A percentile compares a stretch with the other conserved stretches of the same genome.
Evolutionary conservation across 106 monocot species (phyloP).

Genomic region (Posidonia australis): DNA sequence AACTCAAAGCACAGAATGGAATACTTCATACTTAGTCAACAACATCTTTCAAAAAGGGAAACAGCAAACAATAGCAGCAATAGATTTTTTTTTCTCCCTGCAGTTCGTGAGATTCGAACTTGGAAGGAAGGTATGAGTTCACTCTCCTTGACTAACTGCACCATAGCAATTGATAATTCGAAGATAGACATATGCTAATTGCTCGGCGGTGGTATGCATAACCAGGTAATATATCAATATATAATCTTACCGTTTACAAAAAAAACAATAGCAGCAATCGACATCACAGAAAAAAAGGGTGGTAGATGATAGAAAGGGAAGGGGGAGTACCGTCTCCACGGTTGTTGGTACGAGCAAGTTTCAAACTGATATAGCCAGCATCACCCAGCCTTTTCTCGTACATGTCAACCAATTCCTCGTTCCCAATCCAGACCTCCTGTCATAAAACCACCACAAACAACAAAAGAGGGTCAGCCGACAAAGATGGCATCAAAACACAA

Average conservation of each 20-base stretch:
- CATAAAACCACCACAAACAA: neutral
- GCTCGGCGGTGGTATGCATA: no score
- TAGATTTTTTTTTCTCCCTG: no score
- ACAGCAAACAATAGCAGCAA: neutral
- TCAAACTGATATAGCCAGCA: slow-evolving; percentile 23
- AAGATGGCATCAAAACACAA: slow-evolving; percentile 5
- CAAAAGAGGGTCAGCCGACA: slow-evolving; percentile 67
- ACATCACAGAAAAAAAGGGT: neutral
- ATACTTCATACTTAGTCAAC: neutral
- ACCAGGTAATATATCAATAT: no score
- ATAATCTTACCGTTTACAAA: no score
- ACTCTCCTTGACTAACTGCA: no score
- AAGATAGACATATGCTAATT: no score
- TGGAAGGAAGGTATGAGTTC: no score
- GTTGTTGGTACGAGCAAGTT: slow-evolving; percentile 26
- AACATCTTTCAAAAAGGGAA: neutral
- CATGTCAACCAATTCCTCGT: slow-evolving; percentile 25
- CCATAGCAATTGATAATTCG: no score
- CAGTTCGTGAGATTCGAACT: no score
- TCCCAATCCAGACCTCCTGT: slow-evolving; percentile 29
- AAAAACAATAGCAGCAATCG: neutral
- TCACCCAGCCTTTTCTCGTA: slow-evolving; percentile 29
- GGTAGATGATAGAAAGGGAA: neutral
- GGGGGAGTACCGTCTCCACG: slow-evolving; percentile 22
- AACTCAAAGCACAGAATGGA: neutral